Base-by-base conservation (phyloP, 768 basidiomycete genomes). In the Sporobolomyces pararoseus region DNA sequence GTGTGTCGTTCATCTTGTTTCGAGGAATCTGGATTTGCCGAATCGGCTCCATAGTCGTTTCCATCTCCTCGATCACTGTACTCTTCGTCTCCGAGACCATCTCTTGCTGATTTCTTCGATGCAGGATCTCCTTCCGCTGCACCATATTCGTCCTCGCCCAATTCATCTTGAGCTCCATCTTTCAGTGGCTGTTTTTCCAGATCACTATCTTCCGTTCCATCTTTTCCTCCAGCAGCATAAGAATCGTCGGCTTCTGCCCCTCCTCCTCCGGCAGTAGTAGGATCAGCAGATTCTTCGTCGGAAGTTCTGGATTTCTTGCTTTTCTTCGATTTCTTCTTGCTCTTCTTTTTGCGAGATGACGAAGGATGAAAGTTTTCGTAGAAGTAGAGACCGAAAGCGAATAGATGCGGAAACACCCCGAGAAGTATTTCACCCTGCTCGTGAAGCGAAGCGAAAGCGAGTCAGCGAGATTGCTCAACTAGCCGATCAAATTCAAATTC, bases 351-450 rank as follows among this genome's bases (percentile, higher is more conserved):
- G 46, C 7, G 6, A 47, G 46, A 47, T 6, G 46, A 23, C 6
- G 10, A 14, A 13, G 46, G 46, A 23, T 46, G 58, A 59, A 9
- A 32, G 21, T 25, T 35, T 37, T 39, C 31, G 21, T 42, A 49
- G 46, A 58, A 35, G 64, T 65, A 65, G 12, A 65, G 23, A 13
- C 39, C 54, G 49, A 69, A 29, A 13, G 16, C 37, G 54, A 34
- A 52, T 35, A 63, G 17, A 37, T 31, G 47, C 19, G 39, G 49
- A 7, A 50, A 16, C 23, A 44, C 29, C 25, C 19, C 34, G 35
- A 69, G 62, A 31, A 69, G 5, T 27, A 49, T 27, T 37, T 63
- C 44, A 10, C 5, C 59, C 59, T 61, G 31, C 7, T 17, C 27
- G 25, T 3, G n/a, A 29, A 42, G 44, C 1, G 47, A 29, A 47